phyloP scores from a whole-genome alignment of 805 yeast species.

The Zygosaccharomyces siamensis region DNA sequence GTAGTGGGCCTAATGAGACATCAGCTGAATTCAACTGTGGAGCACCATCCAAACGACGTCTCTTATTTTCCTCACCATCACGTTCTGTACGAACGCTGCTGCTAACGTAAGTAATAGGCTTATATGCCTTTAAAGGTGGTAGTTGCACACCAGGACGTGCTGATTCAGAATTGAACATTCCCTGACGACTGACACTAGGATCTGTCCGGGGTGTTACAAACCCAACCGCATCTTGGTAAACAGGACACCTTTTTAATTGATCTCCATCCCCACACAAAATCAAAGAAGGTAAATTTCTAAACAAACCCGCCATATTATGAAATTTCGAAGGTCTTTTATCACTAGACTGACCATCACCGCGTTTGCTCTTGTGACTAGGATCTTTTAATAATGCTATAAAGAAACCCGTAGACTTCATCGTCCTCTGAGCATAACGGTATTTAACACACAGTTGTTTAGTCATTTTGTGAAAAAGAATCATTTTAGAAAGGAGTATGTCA shows the following conservation, averaged over 20 bases:
- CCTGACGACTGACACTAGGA: conserved; percentile 6
- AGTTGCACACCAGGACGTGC: conserved; percentile 22
- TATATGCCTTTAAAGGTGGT: conserved; percentile 32
- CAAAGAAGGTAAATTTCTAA: conserved; percentile 33
- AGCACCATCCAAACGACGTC: conserved; percentile 18
- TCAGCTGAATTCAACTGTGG: conserved; percentile 8
- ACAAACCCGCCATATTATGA: conserved; percentile 26
- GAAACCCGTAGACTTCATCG: conserved; percentile 51
- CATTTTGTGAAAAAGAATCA: conserved; percentile 40
- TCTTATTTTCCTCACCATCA: conserved; percentile 22
- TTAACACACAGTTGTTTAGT: conserved; percentile 47
- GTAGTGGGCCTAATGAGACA: conserved; percentile 12
- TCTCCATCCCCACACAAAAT: conserved; percentile 32
- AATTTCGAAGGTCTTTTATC: conserved; percentile 27
- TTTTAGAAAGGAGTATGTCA: conserved; percentile 37
- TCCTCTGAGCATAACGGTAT: conserved; percentile 65
- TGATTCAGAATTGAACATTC: conserved; percentile 2
- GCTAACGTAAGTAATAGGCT: conserved; percentile 33
- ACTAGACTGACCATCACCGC: conserved; percentile 5
- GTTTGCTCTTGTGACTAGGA: conserved; percentile 22
- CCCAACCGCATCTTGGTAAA: conserved; percentile 36
- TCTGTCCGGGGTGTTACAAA: conserved; percentile 23
- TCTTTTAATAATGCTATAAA: conserved; percentile 38
- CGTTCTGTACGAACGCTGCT: conserved; percentile 29
- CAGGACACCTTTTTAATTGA: conserved; percentile 35